Conservation (phyloP, 192 early-diverging fungal genomes). For the Spinellus fusiger region DNA sequence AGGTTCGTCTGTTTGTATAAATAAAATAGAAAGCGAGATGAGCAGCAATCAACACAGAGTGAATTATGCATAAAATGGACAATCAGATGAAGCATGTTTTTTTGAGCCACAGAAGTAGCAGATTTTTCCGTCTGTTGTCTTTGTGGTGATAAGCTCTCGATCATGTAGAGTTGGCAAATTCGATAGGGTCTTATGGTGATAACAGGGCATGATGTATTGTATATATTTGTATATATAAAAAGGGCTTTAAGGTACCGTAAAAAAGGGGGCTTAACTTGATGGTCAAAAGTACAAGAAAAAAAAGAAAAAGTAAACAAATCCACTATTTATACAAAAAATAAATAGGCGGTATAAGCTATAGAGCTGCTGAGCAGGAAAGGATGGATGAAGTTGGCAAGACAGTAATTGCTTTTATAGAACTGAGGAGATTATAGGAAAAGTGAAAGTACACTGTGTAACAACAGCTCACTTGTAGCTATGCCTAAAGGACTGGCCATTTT, state of each 20-base stretch:
- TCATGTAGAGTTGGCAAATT: not conserved
- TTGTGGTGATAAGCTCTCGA: too few relatives aligned
- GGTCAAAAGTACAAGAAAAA: not conserved
- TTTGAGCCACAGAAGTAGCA: slow-evolving; percentile 23
- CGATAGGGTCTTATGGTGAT: not conserved
- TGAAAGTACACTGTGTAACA: too few relatives aligned
- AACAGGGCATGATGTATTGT: not conserved
- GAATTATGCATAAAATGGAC: slow-evolving; percentile 14
- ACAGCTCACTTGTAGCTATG: too few relatives aligned
- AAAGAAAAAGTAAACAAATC: not conserved
- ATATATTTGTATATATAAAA: not conserved
- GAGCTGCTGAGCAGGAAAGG: not conserved
- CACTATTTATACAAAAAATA: not conserved
- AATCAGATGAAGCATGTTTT: slow-evolving; percentile 18
- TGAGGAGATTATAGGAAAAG: not conserved
- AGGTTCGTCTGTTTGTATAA: not conserved
- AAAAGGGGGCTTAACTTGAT: not conserved
- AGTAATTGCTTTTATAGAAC: not conserved
- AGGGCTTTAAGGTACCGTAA: not conserved
- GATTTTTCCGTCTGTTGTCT: not conserved
- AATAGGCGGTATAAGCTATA: not conserved
- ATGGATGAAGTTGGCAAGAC: not conserved
- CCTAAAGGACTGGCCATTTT: too few relatives aligned
- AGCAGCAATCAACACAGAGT: not conserved
- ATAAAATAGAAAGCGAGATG: not conserved